A percentile compares a stretch with the other conserved stretches of the same genome.
Evolutionary conservation across 164 flowering plant genomes (phyloP).

Genomic region (Vitis labrusca): DNA sequence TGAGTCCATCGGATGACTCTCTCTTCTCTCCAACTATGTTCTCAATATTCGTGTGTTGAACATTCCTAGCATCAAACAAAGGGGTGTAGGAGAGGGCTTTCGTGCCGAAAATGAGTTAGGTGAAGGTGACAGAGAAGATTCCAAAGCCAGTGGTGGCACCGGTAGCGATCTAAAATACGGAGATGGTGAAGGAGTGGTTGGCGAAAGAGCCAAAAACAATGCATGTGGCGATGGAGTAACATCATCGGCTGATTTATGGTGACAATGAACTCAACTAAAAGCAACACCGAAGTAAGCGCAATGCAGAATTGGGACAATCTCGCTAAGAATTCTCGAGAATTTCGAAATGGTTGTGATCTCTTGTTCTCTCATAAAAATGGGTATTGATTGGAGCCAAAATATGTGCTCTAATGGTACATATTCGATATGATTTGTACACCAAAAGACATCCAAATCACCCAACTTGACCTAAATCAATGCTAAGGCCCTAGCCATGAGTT

Average conservation of each 20-base stretch:
- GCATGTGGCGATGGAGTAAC: constrained; percentile 16
- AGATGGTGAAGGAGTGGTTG: constrained; percentile 3
- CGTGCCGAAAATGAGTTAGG: constrained; percentile 16
- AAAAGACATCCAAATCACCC: no score
- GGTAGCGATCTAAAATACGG: not conserved
- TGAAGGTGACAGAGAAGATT: not conserved
- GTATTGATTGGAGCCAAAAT: no score
- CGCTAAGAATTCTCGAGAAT: no score
- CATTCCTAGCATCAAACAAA: not conserved
- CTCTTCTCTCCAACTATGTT: no score
- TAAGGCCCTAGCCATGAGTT: no score
- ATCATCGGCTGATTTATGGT: not conserved
- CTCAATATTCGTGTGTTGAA: no score
- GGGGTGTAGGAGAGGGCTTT: constrained; percentile 1
- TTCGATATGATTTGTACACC: no score
- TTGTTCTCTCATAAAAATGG: no score
- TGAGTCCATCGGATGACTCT: no score
- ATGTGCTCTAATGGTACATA: no score
- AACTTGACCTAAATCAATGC: no score
- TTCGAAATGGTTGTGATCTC: not conserved
- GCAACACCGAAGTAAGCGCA: not conserved
- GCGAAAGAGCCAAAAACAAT: constrained; percentile 10
- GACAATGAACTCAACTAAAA: not conserved
- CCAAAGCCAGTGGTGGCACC: not conserved
- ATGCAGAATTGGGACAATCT: no score